phyloP scores from a whole-genome alignment of 1,139 yeast species.

The Candida albicans region DNA sequence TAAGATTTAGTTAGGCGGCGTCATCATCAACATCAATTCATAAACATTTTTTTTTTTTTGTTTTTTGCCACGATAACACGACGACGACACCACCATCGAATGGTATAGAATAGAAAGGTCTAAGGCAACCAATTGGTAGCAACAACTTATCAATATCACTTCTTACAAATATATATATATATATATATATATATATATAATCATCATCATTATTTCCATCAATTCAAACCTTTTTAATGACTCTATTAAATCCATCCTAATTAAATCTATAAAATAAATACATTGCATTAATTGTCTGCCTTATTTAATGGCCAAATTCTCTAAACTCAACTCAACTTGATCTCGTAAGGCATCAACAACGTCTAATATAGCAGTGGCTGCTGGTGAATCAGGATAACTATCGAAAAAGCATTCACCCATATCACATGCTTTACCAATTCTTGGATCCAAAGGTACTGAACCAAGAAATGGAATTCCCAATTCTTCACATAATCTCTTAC shows the following conservation, averaged over 20 bases:
- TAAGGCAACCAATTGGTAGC: too few relatives aligned
- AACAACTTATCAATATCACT: too few relatives aligned
- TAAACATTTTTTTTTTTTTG: too few relatives aligned
- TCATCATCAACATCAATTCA: too few relatives aligned
- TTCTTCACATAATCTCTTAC: conserved; percentile 78
- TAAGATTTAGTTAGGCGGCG: too few relatives aligned
- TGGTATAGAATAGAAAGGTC: too few relatives aligned
- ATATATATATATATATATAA: too few relatives aligned
- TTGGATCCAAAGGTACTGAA: conserved; percentile 91
- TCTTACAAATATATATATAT: too few relatives aligned
- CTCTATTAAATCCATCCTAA: neutral
- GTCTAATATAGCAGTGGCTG: conserved; percentile 79
- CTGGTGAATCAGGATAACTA: conserved; percentile 87
- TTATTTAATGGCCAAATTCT: conserved; percentile 17
- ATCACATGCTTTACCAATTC: conserved; percentile 90
- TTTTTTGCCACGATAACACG: too few relatives aligned
- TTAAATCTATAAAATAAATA: neutral
- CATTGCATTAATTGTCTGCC: conserved; percentile 2
- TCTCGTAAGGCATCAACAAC: conserved; percentile 71
- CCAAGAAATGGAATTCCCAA: conserved; percentile 78
- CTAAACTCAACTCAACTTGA: conserved; percentile 32
- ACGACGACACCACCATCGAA: too few relatives aligned
- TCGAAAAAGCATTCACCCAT: conserved; percentile 85
- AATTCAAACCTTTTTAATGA: too few relatives aligned
- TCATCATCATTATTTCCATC: too few relatives aligned